Conservation (phyloP, 495 filamentous ascomycete species). For the Jackrogersella multiformis region DNA sequence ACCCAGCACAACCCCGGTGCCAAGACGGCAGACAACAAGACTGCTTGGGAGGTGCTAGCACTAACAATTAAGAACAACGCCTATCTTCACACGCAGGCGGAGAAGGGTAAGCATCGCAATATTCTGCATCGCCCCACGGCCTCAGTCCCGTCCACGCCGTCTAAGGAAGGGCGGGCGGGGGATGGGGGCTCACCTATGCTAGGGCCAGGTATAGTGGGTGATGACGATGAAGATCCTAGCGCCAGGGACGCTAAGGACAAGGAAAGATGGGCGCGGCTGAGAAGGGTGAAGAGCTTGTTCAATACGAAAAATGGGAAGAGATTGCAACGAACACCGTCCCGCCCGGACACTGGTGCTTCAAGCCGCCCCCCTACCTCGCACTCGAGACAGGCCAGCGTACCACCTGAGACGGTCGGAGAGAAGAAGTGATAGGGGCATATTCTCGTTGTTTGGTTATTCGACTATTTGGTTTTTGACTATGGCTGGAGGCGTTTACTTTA, state of each 20-base stretch:
- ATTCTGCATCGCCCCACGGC: constrained; percentile 40
- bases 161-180: constrained; percentile 20
- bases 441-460: too few species aligned
- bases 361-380: constrained; percentile 40
- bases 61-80: constrained; percentile 56
- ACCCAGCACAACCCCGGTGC: constrained; percentile 63
- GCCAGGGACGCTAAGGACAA: constrained; percentile 62
- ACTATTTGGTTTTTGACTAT: not conserved
- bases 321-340: constrained; percentile 45
- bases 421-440: constrained; percentile 29
- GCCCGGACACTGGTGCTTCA: constrained; percentile 39
- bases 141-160: constrained; percentile 41
- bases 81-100: constrained; percentile 49
- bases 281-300: constrained; percentile 66
- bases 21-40: constrained; percentile 43
- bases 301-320: constrained; percentile 61
- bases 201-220: constrained; percentile 38
- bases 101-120: constrained; percentile 31
- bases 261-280: constrained; percentile 62
- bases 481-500: constrained; percentile 3
- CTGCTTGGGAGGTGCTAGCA: constrained; percentile 58
- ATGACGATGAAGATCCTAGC: constrained; percentile 54
- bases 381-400: constrained; percentile 38
- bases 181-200: constrained; percentile 13
- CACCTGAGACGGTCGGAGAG: constrained; percentile 19